These are phyloP conservation scores for Cenchrus americanus DNA, from an alignment of 176 grass and related monocot species.

Conservation along the genomic window DNA sequence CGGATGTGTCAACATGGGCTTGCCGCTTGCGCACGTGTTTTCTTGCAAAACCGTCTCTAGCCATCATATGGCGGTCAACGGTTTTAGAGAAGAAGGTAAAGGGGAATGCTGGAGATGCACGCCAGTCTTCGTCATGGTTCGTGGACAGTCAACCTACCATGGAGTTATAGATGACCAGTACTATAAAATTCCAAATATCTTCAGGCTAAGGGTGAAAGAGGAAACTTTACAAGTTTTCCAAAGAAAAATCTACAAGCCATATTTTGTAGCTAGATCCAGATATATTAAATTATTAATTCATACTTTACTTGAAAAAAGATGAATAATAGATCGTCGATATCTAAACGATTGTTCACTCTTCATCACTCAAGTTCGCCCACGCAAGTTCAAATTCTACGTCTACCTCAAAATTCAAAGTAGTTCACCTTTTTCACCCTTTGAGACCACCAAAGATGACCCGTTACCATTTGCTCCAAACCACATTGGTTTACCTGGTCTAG, in stretches of 20 bases:
- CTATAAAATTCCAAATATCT: neutral
- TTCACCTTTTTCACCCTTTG: neutral
- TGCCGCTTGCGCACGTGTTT: neutral
- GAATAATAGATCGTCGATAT: neutral
- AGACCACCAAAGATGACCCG: neutral
- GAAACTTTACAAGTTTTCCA: no score
- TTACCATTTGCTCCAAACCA: neutral
- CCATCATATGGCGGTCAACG: neutral
- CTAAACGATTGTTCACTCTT: neutral
- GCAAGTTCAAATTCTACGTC: neutral
- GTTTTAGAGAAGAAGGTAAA: neutral
- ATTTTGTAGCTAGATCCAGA: neutral
- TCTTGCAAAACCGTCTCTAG: neutral
- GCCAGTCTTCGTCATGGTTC: no score
- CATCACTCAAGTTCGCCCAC: neutral
- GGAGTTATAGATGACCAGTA: neutral
- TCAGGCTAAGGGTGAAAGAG: neutral
- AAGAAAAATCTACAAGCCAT: no score
- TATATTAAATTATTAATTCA: neutral
- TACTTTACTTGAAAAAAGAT: no score
- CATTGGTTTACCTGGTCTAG: neutral
- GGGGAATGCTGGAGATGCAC: no score
- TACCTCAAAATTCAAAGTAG: neutral
- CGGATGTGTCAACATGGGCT: neutral
- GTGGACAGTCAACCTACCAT: neutral